These are phyloP conservation scores for Phytopythium montanum DNA, from an alignment of 352 stramenopile species.

Conservation along the genomic window DNA sequence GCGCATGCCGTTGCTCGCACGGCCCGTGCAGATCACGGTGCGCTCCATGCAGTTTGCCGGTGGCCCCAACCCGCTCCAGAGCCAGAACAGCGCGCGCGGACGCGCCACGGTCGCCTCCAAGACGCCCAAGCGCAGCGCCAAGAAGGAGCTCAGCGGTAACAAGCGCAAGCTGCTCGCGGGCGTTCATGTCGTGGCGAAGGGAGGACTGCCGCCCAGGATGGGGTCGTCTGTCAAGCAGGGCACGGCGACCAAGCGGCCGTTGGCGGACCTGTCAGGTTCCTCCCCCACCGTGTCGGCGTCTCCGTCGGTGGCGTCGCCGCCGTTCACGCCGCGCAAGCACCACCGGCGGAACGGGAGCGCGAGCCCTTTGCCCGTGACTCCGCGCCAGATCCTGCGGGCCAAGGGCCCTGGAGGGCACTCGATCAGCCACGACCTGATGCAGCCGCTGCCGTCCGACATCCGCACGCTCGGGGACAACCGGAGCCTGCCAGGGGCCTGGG, in stretches of 20 bases:
- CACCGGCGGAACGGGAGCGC: constrained; percentile 28
- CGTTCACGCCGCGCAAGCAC: constrained; percentile 38
- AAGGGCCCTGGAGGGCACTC: constrained; percentile 21
- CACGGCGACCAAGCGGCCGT: constrained; percentile 1
- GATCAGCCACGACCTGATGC: constrained; percentile 33
- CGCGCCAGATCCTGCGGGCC: constrained; percentile 23
- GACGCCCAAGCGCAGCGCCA: not conserved
- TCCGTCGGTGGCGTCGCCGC: constrained; percentile 9
- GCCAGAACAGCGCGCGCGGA: constrained; percentile 9
- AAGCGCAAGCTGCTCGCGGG: not conserved
- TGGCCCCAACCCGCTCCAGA: constrained; percentile 22
- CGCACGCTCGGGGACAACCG: constrained; percentile 43
- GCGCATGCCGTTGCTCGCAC: constrained; percentile 37
- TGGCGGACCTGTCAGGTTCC: not conserved
- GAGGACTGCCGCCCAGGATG: not conserved
- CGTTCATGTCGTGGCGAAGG: not conserved
- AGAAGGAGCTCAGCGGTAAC: constrained; percentile 1
- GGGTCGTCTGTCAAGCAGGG: constrained; percentile 5
- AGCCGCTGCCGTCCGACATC: constrained; percentile 27
- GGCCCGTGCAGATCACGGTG: constrained; percentile 59
- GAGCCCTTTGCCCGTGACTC: constrained; percentile 18
- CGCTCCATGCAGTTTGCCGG: constrained; percentile 38
- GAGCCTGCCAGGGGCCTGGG: constrained; percentile 49
- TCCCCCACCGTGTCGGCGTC: constrained; percentile 1
- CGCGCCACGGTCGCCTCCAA: not conserved